phyloP scores from a whole-genome alignment of 352 stramenopile genomes.

The Phytophthora nicotianae region DNA sequence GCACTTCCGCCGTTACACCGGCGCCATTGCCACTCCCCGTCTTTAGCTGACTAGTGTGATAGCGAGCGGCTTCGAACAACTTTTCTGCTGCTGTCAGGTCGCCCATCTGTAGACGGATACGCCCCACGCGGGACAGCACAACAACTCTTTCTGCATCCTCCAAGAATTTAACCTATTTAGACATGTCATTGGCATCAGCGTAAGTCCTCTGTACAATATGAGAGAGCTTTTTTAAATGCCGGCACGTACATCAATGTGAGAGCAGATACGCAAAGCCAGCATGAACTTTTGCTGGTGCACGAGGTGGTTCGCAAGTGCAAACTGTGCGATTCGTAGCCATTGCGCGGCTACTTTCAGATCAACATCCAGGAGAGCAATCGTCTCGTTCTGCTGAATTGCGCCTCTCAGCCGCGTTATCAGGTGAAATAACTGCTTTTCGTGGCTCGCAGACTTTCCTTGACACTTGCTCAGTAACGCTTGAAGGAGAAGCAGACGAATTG shows the following conservation, averaged over 20 bases:
- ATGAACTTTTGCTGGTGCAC: conserved; percentile 79
- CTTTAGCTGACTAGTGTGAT: conserved; percentile 34
- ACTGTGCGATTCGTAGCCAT: conserved; percentile 70
- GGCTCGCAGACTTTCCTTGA: conserved; percentile 54
- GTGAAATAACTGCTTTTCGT: conserved; percentile 75
- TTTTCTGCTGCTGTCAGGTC: conserved; percentile 62
- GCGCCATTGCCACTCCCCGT: neutral
- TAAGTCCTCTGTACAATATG: conserved; percentile 1
- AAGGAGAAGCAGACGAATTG: conserved; percentile 64
- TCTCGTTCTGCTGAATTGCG: conserved; percentile 37
- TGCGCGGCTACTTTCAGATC: conserved; percentile 32
- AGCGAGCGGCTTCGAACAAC: conserved; percentile 55
- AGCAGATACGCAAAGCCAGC: conserved; percentile 64
- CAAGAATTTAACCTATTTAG: conserved; percentile 43
- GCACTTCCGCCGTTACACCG: conserved; percentile 11
- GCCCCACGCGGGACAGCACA: conserved; percentile 64
- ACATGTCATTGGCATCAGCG: conserved; percentile 4
- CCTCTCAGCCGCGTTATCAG: conserved; percentile 47
- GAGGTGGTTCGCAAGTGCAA: conserved; percentile 72
- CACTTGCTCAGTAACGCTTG: conserved; percentile 75
- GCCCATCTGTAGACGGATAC: conserved; percentile 80
- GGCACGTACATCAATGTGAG: conserved; percentile 62
- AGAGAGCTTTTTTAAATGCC: neutral
- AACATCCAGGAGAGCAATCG: conserved; percentile 39
- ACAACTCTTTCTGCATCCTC: conserved; percentile 49